phyloP scores from a whole-genome alignment of 1,284 basidiomycete genomes.

The Polyporus tsugae region DNA sequence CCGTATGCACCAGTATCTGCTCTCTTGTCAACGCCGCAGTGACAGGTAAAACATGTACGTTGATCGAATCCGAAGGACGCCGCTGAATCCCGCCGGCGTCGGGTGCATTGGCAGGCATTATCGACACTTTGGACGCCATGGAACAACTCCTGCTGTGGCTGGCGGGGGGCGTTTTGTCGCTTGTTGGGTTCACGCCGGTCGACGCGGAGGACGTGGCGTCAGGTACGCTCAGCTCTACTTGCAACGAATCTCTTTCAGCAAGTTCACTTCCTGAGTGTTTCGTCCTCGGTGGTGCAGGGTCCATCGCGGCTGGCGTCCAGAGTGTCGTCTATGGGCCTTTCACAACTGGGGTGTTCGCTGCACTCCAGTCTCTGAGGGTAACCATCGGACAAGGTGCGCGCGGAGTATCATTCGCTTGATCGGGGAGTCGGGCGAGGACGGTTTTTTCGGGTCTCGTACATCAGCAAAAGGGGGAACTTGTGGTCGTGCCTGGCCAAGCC shows the following conservation, averaged over 20 bases:
- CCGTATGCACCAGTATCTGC: neutral
- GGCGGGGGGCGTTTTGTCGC: too few species aligned
- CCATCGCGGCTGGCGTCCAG: neutral
- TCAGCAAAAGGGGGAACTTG: too few species aligned
- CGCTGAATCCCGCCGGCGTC: too few species aligned
- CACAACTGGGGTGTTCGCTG: neutral
- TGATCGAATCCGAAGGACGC: too few species aligned
- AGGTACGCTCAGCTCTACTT: neutral
- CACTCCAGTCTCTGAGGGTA: neutral
- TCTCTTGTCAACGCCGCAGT: too few species aligned
- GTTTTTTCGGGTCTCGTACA: too few species aligned
- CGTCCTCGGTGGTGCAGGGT: neutral
- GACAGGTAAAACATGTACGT: too few species aligned
- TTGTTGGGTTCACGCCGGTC: too few species aligned
- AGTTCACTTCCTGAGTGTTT: neutral
- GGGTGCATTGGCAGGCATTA: neutral
- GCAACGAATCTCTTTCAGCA: too few species aligned
- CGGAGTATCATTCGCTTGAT: neutral
- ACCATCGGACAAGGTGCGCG: neutral
- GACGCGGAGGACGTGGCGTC: neutral
- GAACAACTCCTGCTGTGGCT: too few species aligned
- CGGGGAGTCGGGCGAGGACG: neutral
- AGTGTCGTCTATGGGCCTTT: neutral
- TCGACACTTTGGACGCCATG: too few species aligned
- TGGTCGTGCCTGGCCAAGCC: too few species aligned